phyloP scores from a whole-genome alignment of 2,329 filamentous ascomycete species.

The Aspergillus ibericus region DNA sequence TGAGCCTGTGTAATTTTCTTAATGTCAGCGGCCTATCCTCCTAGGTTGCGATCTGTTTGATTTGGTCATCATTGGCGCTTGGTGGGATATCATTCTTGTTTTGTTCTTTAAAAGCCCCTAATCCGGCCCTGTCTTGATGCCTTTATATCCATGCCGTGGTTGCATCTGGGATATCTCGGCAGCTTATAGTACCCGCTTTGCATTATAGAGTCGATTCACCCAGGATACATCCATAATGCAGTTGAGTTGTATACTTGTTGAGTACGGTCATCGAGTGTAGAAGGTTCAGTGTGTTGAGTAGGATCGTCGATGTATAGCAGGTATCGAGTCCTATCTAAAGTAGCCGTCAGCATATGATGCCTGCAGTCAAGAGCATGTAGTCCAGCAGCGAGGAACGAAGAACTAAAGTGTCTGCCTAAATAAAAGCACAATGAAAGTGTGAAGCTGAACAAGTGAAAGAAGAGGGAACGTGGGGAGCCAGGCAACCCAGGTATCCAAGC shows the following conservation, averaged over 20 bases:
- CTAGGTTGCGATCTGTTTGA: conserved; percentile 9
- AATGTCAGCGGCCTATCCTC: conserved; percentile 33
- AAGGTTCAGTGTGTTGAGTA: no score
- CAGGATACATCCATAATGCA: neutral
- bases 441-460: no score
- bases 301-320: no score
- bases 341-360: no score
- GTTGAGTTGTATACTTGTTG: neutral
- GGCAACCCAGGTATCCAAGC: no score
- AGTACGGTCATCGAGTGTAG: no score
- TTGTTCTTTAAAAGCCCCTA: neutral
- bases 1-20: conserved; percentile 40
- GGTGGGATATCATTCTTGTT: neutral
- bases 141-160: neutral
- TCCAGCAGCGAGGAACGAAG: no score
- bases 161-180: neutral
- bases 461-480: no score
- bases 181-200: neutral
- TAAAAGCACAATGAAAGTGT: no score
- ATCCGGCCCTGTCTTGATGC: neutral
- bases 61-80: conserved; percentile 4
- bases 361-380: no score
- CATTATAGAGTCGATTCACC: conserved; percentile 2
- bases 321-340: no score
- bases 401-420: no score